Base-by-base conservation (phyloP, 2,329 filamentous ascomycete genomes). In the Fusarium sp. region DNA sequence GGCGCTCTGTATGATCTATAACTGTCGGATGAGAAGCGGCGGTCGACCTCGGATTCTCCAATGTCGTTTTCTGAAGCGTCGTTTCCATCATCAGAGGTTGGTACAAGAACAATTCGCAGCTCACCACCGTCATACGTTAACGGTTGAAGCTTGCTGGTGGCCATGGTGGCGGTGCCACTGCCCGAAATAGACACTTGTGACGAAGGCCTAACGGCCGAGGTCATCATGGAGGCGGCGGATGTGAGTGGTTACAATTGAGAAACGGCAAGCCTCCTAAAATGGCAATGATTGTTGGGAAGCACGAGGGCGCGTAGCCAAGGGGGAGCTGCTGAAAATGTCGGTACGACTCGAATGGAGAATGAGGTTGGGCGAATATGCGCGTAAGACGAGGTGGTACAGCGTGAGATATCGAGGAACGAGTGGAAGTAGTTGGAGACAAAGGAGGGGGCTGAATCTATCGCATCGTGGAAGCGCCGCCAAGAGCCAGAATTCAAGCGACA, bases 81-180 rank as follows among this genome's bases (percentile, higher is more conserved):
- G 12, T 62, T 26, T 15, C 60, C 59, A 42, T 76, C 76, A 15
- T 74, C 69, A 10, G 70, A 59, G 35, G 74, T 72, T 40, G 77
- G 76, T 15, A 78, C 73, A 30, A 80, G 73, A 32, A 78, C 76
- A 30, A 79, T 77, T 63, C 77, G 78, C 13, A 79, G 70, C 38
- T 74, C 76, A 32, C 70, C 74, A 23, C 74, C 74, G 50, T 71
- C 65, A 30, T 76, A 78, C 53, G 75, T 75, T 44, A 80, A 71
- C 40, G 78, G 77, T 35, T 77, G 77, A 32, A 79, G 72, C 40
- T 74, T 75, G 55, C 69, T 74, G 40, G 74, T 73, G 37, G 77
- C 73, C 78, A 80, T 79, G 32, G 75, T 76, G 61, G 75, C 62
- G 40, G 73, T 75, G 69, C 72, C 65, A 50, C 65, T 69, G 62